Conservation (phyloP, 495 filamentous ascomycete genomes). For the Astrothelium macrocarpum region DNA sequence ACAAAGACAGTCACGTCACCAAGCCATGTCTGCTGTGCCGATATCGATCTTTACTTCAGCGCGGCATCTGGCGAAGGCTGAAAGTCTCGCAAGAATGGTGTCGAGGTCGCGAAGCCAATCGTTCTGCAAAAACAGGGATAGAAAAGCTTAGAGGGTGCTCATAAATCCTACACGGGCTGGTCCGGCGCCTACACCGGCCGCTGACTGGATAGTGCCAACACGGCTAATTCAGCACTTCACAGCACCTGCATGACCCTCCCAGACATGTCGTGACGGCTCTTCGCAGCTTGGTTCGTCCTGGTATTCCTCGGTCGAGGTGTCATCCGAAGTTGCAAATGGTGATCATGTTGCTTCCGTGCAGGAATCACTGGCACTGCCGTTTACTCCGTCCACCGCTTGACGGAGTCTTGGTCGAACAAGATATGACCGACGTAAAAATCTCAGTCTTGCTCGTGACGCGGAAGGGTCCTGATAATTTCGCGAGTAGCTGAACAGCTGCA, state of each 20-base stretch:
- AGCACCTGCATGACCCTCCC: conserved; percentile 2
- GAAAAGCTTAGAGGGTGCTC: not conserved
- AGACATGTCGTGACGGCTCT: not conserved
- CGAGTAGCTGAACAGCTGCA: not conserved
- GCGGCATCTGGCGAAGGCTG: conserved; percentile 1
- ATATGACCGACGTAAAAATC: not conserved
- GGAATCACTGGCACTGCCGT: not conserved
- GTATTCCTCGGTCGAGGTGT: not conserved
- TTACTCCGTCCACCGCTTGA: not conserved
- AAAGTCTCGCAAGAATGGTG: not conserved
- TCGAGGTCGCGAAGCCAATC: not conserved
- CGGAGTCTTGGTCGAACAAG: not conserved
- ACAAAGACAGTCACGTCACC: not conserved
- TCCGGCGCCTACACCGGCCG: not conserved
- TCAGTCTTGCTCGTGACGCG: not conserved
- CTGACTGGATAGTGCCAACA: not conserved
- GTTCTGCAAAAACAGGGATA: not conserved
- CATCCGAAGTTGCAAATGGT: not conserved
- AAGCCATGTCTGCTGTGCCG: not conserved
- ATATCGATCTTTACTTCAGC: not conserved
- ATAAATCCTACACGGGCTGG: not conserved
- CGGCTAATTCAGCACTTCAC: conserved; percentile 7
- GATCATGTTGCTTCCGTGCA: conserved; percentile 1
- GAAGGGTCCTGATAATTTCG: not conserved
- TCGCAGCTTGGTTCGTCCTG: not conserved